phyloP scores from a whole-genome alignment of 2,329 filamentous ascomycete species.

The Alternaria angustiovoidea region DNA sequence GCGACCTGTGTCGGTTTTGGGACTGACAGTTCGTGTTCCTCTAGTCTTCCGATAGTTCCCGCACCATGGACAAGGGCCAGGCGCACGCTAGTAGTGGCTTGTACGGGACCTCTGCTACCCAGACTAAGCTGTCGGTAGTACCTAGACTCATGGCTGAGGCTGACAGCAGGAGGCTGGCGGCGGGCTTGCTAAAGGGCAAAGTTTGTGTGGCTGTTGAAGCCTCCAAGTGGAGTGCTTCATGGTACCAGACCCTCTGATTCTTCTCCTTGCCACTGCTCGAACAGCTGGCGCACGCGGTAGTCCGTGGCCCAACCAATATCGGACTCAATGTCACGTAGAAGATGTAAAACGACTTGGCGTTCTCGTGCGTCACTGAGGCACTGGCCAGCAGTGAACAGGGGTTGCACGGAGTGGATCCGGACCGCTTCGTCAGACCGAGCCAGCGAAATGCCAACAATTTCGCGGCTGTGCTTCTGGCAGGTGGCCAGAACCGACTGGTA shows the following conservation, averaged over 20 bases:
- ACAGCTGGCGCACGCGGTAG: constrained; percentile 65
- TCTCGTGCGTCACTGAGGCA: constrained; percentile 64
- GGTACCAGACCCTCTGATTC: constrained; percentile 35
- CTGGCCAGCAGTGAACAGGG: constrained; percentile 69
- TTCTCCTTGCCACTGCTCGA: constrained; percentile 57
- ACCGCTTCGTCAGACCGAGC: constrained; percentile 64
- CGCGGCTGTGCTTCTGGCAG: constrained; percentile 65
- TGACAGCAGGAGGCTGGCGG: constrained; percentile 6
- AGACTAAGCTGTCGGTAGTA: constrained; percentile 5
- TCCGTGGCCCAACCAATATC: constrained; percentile 71
- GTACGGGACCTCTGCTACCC: constrained; percentile 3
- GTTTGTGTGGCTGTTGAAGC: constrained; percentile 2
- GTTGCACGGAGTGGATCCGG: constrained; percentile 66
- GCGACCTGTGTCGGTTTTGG: constrained; percentile 6
- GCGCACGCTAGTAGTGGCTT: constrained; percentile 12
- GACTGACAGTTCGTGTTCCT: constrained; percentile 4
- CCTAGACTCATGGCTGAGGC: not conserved
- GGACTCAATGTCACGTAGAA: constrained; percentile 67
- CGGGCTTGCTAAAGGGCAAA: constrained; percentile 8
- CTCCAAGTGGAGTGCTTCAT: constrained; percentile 18
- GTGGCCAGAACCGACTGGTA: constrained; percentile 66
- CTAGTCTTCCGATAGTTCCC: constrained; percentile 14
- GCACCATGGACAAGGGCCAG: constrained; percentile 7
- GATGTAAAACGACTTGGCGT: constrained; percentile 62
- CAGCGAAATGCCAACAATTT: constrained; percentile 69